phyloP scores from a whole-genome alignment of 1,284 basidiomycete species.

The Amylostereum chailletii region DNA sequence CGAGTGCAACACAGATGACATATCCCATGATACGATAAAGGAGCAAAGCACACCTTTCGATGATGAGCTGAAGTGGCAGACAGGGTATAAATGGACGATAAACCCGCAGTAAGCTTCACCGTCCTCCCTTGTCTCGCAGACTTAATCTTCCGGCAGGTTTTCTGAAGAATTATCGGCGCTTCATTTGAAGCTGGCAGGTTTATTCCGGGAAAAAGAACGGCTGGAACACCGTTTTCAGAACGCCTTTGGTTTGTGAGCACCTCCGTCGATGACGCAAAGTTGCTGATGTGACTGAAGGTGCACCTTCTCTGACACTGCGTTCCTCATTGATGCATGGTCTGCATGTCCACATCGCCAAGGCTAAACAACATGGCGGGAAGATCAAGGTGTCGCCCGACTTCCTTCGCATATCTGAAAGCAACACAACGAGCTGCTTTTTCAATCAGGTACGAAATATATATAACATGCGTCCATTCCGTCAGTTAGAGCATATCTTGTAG shows the following conservation, averaged over 20 bases:
- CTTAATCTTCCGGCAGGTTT: conserved; percentile 40
- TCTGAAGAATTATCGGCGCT: conserved; percentile 48
- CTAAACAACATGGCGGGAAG: conserved; percentile 47
- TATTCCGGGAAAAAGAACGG: conserved; percentile 37
- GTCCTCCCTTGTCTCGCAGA: conserved; percentile 3
- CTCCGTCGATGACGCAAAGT: conserved; percentile 3
- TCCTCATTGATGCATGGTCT: conserved; percentile 60
- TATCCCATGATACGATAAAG: conserved; percentile 10
- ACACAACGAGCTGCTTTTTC: conserved; percentile 64
- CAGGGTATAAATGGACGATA: conserved; percentile 47
- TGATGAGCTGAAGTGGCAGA: conserved; percentile 10
- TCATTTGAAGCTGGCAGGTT: conserved; percentile 40
- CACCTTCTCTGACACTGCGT: conserved; percentile 64
- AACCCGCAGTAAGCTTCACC: conserved; percentile 52
- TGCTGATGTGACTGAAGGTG: conserved; percentile 31
- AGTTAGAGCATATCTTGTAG: conserved; percentile 27
- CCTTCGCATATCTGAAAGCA: conserved; percentile 48
- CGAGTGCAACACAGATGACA: conserved; percentile 5
- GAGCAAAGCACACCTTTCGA: not conserved
- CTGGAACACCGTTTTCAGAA: conserved; percentile 48
- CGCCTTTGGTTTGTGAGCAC: conserved; percentile 39
- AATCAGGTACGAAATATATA: conserved; percentile 38
- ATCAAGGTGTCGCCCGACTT: conserved; percentile 43
- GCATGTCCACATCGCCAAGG: conserved; percentile 62
- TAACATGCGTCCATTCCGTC: conserved; percentile 1